Evolutionary conservation across 495 filamentous ascomycete genomes (phyloP).

Genomic region (Neurospora sp.): DNA sequence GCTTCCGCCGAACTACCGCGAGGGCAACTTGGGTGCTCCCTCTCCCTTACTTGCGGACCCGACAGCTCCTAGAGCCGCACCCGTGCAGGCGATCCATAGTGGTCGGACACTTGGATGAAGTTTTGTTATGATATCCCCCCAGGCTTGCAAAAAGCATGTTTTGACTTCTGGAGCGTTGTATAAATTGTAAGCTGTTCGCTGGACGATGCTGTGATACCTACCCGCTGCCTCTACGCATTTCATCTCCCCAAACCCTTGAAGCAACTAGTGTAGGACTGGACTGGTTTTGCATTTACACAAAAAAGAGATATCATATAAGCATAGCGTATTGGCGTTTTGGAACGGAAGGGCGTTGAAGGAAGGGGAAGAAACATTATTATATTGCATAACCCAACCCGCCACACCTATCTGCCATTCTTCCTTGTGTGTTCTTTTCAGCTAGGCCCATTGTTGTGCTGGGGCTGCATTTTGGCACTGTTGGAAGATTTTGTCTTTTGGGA

Average conservation of each 20-base stretch:
- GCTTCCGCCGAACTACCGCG: slow-evolving; percentile 24
- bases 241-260: neutral
- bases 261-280: neutral
- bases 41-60: slow-evolving; percentile 33
- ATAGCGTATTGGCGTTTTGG: slow-evolving; percentile 18
- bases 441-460: neutral
- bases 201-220: slow-evolving; percentile 10
- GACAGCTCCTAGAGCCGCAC: slow-evolving; percentile 34
- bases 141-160: slow-evolving; percentile 7
- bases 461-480: neutral
- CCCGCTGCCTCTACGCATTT: slow-evolving; percentile 1
- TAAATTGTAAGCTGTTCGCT: slow-evolving; percentile 11
- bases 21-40: slow-evolving; percentile 30
- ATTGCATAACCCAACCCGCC: neutral
- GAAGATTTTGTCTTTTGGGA: neutral
- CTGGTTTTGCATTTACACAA: slow-evolving; percentile 5
- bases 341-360: slow-evolving; percentile 1
- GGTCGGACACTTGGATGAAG: slow-evolving; percentile 37
- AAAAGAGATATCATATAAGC: slow-evolving; percentile 13
- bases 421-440: neutral
- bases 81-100: slow-evolving; percentile 40
- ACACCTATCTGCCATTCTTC: neutral
- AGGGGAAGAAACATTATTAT: neutral
- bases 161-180: neutral
- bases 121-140: slow-evolving; percentile 17